Base-by-base conservation (phyloP, 1,139 yeast species). In the Wickerhamomyces sp. region DNA sequence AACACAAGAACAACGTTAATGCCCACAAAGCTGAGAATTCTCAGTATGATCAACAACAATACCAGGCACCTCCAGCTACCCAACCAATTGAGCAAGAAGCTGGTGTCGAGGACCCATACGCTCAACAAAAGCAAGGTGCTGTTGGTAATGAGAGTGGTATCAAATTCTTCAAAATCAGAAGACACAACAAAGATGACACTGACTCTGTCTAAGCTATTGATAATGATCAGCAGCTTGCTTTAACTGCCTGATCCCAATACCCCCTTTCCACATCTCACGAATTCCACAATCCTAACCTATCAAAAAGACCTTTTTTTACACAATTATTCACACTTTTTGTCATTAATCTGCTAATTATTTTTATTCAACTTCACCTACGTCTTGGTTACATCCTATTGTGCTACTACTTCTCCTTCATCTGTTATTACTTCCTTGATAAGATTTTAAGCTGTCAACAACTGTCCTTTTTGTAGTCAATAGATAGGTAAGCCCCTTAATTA, bases 141-240 rank as follows among this genome's bases (percentile, higher is more conserved):
- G 35, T 48, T 24, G 44, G 35, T 19, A 53, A 51, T 30, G 75
- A 73, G 47, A 78, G 83, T 32, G 91, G 89, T 37, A 81, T 82
- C 51, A 78, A 85, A 60, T 82, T 82, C 62, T 82, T 82, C 68
- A 80, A 78, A 54, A 78, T 82, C 42, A 79, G 80, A 64, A 79
- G 87, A 67, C 54, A 57, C 30, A 76, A 76, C 58, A 70, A 73
- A 50, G 72, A 72, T 55, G 66, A 64, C 32, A 62, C 70, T 29
- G 85, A 78, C 54, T 75, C 81, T 40, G 78, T 75, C 39, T 76
- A 64, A 27, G 29, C 13, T 6, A 10, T 19, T 10, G 7, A 7
- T 19, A 10, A 19, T 19, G 7, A 19, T n/a, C n/a, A n/a, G n/a
- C n/a, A n/a, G n/a, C n/a, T n/a, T n/a, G n/a, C n/a, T n/a, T n/a